Percentiles rank a stretch among this genome's conserved stretches.
These are phyloP conservation scores for Penicillium flavigenum DNA, from an alignment of 495 filamentous ascomycete genomes.

Conservation along the genomic window DNA sequence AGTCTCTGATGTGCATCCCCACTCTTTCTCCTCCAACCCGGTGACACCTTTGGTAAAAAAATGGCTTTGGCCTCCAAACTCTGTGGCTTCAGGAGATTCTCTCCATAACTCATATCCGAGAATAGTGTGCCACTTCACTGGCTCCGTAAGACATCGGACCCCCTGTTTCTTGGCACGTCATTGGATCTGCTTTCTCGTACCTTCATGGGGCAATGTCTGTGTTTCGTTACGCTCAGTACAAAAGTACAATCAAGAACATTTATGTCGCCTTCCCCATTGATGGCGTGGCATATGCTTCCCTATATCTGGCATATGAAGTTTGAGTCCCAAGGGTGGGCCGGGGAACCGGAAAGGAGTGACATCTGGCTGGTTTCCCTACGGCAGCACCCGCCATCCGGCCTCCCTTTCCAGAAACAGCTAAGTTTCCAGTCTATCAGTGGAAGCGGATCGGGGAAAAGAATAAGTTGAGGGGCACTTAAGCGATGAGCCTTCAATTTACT, in stretches of 20 bases:
- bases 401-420: slow-evolving; percentile 20
- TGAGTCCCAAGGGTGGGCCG: background rate
- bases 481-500: background rate
- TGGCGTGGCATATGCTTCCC: too few species aligned
- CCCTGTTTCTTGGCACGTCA: background rate
- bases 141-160: background rate
- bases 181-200: background rate
- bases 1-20: background rate
- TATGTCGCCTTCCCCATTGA: background rate
- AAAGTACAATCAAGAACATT: background rate
- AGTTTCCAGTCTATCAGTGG: slow-evolving; percentile 7
- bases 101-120: background rate
- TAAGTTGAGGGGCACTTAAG: background rate
- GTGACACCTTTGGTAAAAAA: background rate
- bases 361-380: slow-evolving; percentile 12
- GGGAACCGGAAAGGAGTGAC: slow-evolving; percentile 1
- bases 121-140: background rate
- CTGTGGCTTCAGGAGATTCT: background rate
- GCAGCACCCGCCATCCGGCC: slow-evolving; percentile 24
- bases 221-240: background rate
- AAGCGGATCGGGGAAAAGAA: background rate
- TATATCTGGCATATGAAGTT: too few species aligned
- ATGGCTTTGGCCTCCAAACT: background rate
- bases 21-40: background rate
- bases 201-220: background rate